Evolutionary conservation across 257 asterid species (phyloP), one percentile per base, ranked within the genome.

Genomic region (Penstemon newberryi): DNA sequence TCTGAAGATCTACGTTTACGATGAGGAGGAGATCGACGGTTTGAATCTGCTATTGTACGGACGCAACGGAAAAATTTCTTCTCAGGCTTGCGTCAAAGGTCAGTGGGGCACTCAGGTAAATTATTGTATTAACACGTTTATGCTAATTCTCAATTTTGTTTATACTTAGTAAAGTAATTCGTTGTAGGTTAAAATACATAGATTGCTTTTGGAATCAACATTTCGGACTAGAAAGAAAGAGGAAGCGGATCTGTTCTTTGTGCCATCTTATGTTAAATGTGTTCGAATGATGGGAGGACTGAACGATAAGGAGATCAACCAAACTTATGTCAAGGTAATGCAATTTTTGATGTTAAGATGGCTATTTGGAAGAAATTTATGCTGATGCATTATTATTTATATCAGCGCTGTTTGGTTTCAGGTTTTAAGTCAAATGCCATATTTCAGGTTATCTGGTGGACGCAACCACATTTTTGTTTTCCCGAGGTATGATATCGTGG

Each of bases 51-150:
- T 93, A 72, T 38, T 90, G 71, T 79, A 77, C 66, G 99, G 99
- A 64, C 91, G 96, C 11, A 92, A 88, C 5, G 95, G 87, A 55
- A 88, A 84, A 71, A 87, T 89, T 71, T 74, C 87, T 7, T 71
- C 91, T 49, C 91, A 84, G 45, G 82, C 89, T 64, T 93, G 99
- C 64, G 58, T 87, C 13, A 93, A 93, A 76, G 99, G 96, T 38
- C 99, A 93, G 75, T 93, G 97, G 99, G 97, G 96, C 56, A 85
- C 92, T 42, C 97, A 93, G 95, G 98, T 89, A 76, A 33, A 8
- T 44, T 61, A 4, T 59, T 56, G 41, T 54, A 39, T 53, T 56
- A 13, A 43, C 51, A 59, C 33, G 33, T 25, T 25, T 25, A 25
- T 25, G 33, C 2, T 25, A 25, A 25, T 25, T 25, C 33, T 25